Percentiles rank a stretch among this genome's conserved stretches.
Evolutionary conservation across 306 rosid species (phyloP).

Genomic region (Medicago truncatula): MtrunA17r5.0-ANR NC_053048.1:54755501-54756000

Average conservation of each 20-base stretch:
- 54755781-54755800: slow-evolving; percentile 11
- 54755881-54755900: slow-evolving; percentile 72
- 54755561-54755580: neutral
- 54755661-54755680: neutral
- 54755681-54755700: neutral
- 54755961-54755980: too few relatives aligned
- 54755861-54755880: slow-evolving; percentile 66
- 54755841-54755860: slow-evolving; percentile 67
- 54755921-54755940: slow-evolving; percentile 68
- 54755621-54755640: slow-evolving; percentile 22
- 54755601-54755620: slow-evolving; percentile 1
- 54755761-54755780: too few relatives aligned
- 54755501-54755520: neutral
- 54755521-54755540: neutral
- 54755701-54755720: neutral
- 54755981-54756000: too few relatives aligned
- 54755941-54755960: neutral
- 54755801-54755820: slow-evolving; percentile 58
- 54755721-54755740: neutral
- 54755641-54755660: neutral
- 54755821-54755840: slow-evolving; percentile 78
- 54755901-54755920: slow-evolving; percentile 77
- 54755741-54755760: neutral
- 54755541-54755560: neutral
- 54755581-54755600: neutral